Evolutionary conservation across 139 green algal genomes (phyloP), one percentile per base, ranked within the genome.

Genomic region (Chlorella vulgaris): DNA sequence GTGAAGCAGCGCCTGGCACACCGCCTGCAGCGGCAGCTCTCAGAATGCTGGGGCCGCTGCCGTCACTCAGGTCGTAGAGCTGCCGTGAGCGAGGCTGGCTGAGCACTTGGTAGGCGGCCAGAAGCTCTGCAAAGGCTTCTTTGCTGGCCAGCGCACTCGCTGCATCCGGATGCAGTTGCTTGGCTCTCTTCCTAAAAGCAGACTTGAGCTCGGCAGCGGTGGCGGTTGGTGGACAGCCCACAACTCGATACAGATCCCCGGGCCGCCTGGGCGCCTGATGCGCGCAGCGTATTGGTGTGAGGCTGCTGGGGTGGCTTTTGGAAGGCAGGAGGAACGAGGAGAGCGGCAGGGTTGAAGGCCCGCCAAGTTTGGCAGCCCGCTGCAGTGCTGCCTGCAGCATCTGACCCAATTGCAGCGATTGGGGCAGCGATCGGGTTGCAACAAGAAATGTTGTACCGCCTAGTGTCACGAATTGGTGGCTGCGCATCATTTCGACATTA

Each of bases 41-140:
- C 39, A 74, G 63, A 39, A 74, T 31, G n/a, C 58, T 43, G 21
- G 40, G 53, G 10, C 68, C 67, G 26, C 19, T 47, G 21, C 50
- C 13, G 22, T 81, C 60, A 0, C 66, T 86, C 31, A 88, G 33
- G 36, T 88, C 84, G 62, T 88, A 88, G 26, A 88, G 81, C 81
- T 86, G 42, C 2, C 84, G 36, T 22, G 70, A 36, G 4, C 69
- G 77, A 1, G 43, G 26, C 29, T 88, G 68, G 47, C 31, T 69
- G 21, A 88, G 81, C 69, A 78, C 81, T 66, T 86, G 50, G 61
- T 88, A 88, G 7, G 84, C 84, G 7, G 55, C 36, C 21, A 88
- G 60, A 21, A 88, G 50, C 6, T 28, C 50, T 29, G 71, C 60
- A 78, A 88, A 88, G 7, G 66, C 67, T 5, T 51, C 69, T 10